phyloP scores from a whole-genome alignment of 2,329 filamentous ascomycete genomes.

The Coniochaeta ligniaria region DNA sequence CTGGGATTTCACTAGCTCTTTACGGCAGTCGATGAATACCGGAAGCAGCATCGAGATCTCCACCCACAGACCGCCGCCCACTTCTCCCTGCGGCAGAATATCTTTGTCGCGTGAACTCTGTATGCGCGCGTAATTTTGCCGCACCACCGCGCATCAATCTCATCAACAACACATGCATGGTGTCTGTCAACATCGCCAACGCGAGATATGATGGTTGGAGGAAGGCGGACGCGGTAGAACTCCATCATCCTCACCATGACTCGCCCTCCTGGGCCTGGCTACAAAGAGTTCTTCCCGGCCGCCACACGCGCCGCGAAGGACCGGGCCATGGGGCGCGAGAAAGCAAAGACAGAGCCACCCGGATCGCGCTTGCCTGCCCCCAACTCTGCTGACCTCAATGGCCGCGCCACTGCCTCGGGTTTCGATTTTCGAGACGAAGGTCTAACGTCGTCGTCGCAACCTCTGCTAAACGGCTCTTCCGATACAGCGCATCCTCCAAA shows the following conservation, averaged over 20 bases:
- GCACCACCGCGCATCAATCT: conserved; percentile 2
- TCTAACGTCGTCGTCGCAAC: conserved; percentile 22
- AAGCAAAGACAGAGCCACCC: conserved; percentile 43
- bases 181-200: conserved; percentile 21
- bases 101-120: conserved; percentile 33
- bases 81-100: conserved; percentile 4
- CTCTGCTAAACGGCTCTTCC: conserved; percentile 24
- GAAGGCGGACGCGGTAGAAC: conserved; percentile 44
- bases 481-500: conserved; percentile 27
- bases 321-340: conserved; percentile 54
- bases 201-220: conserved; percentile 50
- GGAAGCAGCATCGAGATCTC: background rate
- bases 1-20: background rate
- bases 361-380: conserved; percentile 17
- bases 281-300: conserved; percentile 80
- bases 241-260: conserved; percentile 58
- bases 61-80: conserved; percentile 2
- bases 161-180: conserved; percentile 26
- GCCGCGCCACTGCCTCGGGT: conserved; percentile 13
- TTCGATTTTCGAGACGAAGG: conserved; percentile 10
- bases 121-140: conserved; percentile 17
- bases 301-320: conserved; percentile 60
- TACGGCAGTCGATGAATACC: background rate
- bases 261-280: conserved; percentile 69
- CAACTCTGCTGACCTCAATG: conserved; percentile 14